Base-by-base conservation (phyloP, 495 filamentous ascomycete genomes). In the Daldinia grandis region DNA sequence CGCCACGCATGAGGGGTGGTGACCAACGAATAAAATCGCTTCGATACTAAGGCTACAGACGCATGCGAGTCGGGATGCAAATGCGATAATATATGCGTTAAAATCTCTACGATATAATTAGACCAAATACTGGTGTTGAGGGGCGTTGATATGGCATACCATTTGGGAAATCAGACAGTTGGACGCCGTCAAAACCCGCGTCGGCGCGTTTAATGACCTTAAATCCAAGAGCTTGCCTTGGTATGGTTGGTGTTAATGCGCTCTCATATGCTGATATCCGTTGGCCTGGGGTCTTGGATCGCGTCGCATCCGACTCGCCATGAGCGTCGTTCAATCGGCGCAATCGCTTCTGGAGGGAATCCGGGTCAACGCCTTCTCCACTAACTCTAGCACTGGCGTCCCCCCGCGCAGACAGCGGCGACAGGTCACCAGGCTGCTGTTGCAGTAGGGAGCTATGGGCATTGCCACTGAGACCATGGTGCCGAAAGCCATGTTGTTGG, bases 81-180 rank as follows among this genome's bases (percentile, higher is more conserved):
- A 80, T 98, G 92, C 31, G 94, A 97, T 2, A 98, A 78, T n/a
- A 95, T 90, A 73, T 98, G 94, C 9, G 91, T 97, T 73, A 98
- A 75, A 57, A 97, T 89, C 87, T 98, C 94, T 97, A 76, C 56
- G 64, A 67, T 40, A 40, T 25, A 51, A 66, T 67, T 63, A 68
- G 75, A 83, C 7, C 38, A 14, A 55, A 35, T 24, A 27, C 25
- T 37, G 15, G 25, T 58, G 12, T 38, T n/a, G 17, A 60, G 28
- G 50, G 28, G 7, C 38, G 27, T 21, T 1, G 25, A 40, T 14
- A 30, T 57, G 9, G 82, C 87, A 63, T 83, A 95, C 93, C 93
- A 81, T 96, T 96, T 9, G 93, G 93, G 64, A 96, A 90, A 47
- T 87, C 82, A 24, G 86, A 84, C 54, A 97, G 78, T 63, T 87